Conservation (phyloP, 768 basidiomycete genomes). For the Obba rivulosa region DNA sequence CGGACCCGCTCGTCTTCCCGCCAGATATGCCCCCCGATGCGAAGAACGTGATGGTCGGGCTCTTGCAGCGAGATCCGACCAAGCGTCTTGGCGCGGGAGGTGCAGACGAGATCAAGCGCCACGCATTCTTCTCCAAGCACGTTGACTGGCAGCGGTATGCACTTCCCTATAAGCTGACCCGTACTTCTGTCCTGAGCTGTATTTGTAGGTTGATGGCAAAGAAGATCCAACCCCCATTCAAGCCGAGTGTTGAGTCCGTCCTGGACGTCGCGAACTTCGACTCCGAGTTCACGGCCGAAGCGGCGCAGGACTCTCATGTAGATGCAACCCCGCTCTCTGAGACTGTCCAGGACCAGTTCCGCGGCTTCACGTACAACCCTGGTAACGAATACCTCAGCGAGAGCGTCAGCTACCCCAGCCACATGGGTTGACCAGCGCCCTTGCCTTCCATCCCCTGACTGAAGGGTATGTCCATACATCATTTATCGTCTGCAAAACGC, state of each 20-base stretch:
- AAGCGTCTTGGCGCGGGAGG: slow-evolving; percentile 87
- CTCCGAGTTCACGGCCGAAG: slow-evolving; percentile 94
- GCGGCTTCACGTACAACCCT: slow-evolving; percentile 85
- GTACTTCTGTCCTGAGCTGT: neutral
- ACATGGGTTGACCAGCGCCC: slow-evolving; percentile 20
- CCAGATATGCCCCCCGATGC: slow-evolving; percentile 87
- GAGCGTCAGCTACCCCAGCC: slow-evolving; percentile 59
- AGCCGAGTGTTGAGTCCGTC: slow-evolving; percentile 93
- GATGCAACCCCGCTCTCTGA: slow-evolving; percentile 89
- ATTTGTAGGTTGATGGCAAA: slow-evolving; percentile 67
- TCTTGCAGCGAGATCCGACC: slow-evolving; percentile 85
- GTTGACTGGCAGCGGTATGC: slow-evolving; percentile 83
- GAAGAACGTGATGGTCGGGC: slow-evolving; percentile 78
- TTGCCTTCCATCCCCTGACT: neutral
- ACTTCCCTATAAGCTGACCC: neutral
- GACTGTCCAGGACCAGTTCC: slow-evolving; percentile 96
- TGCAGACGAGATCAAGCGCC: slow-evolving; percentile 92
- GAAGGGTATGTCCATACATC: neutral
- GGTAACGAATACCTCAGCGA: slow-evolving; percentile 81
- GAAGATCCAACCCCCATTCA: slow-evolving; percentile 97
- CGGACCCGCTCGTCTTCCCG: slow-evolving; percentile 90
- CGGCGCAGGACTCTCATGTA: slow-evolving; percentile 93
- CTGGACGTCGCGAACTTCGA: slow-evolving; percentile 97
- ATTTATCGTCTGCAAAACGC: neutral
- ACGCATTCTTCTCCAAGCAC: slow-evolving; percentile 92